Evolutionary conservation across 495 filamentous ascomycete genomes (phyloP), one percentile per base, ranked within the genome.

Genomic region (Trichocladium antarcticum): DNA sequence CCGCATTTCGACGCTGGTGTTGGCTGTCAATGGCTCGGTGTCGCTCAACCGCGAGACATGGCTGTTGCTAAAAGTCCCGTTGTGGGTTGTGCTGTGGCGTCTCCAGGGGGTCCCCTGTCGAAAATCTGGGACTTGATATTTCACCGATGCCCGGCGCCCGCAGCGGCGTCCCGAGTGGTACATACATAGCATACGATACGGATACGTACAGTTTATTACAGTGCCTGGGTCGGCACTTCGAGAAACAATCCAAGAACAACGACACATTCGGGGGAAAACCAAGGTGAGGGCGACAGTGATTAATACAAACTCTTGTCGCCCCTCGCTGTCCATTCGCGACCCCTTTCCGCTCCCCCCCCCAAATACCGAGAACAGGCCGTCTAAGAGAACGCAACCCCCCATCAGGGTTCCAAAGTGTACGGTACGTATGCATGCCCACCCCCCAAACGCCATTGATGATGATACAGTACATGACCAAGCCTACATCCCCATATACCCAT

Each of bases 401-500:
- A 37, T 48, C 28, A n/a, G 41, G 43, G 55, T 57, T 55, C 55
- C 55, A 39, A 49, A 32, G n/a, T n/a, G n/a, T n/a, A 38, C 7
- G 5, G 31, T 14, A 32, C 31, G 43, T 53, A 56, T 56, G 53
- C 53, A 37, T 27, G 36, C 37, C 40, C 28, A 16, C 42, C 36
- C 41, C 47, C 16, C 10, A 14, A 60, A 59, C 58, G 58, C 58
- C 58, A 14, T n/a, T 34, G 42, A 39, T 49, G 41, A 37, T 62
- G 43, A 51, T 60, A 61, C 53, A 59, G 40, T 59, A 62, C 57
- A 62, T 54, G 36, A 27, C 35, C 43, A 3, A n/a, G 35, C 35
- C 49, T 37, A 35, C 48, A 38, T 37, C 44, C 32, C 39, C 19
- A 45, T 22, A 36, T 15, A 35, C 34, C 44, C 49, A 11, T 11